Evolutionary conservation across 176 grass and related monocot genomes (phyloP), one percentile per base, ranked within the genome.

Genomic region (Thalia dealbata): DNA sequence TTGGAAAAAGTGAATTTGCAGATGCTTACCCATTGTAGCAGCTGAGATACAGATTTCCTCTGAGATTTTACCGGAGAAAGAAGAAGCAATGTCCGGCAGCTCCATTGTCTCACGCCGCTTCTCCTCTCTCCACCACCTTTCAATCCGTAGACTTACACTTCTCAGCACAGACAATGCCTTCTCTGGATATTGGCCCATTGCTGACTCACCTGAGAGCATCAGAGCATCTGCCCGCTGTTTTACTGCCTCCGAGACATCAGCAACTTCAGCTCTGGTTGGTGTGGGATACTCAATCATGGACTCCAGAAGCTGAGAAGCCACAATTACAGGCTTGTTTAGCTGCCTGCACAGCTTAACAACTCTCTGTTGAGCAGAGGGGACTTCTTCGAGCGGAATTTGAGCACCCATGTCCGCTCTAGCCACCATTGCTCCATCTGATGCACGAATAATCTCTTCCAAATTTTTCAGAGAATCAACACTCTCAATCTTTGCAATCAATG

Each of bases 191-290:
- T 81, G 91, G 2, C 95, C 95, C 95, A 97, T 97, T 30, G 95
- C 95, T n/a, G 95, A 97, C 58, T 97, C 95, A 5, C 95, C 95
- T 83, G 95, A 97, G 73, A 97, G 84, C 95, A 97, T 97, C 16
- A 97, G 83, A 50, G 95, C 95, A 66, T 97, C 95, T 0, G 87
- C 90, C 22, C 95, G 60, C 72, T 97, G 95, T 14, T 85, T 85
- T 59, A 97, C 95, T 29, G 95, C 95, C 85, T 97, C 95, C 68
- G 90, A 92, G 46, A 97, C 87, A 82, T 97, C 95, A 28, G 95
- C 89, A 52, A 97, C 95, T 78, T 97, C 93, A 19, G 95, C 95
- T 73, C 95, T 85, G 61, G 95, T 97, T 50, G 89, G 95, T 32
- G 79, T 92, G 16, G 95, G 95, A 74, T 92, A 97, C 83, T 91